A percentile compares a stretch with the other conserved stretches of the same genome.
Evolutionary conservation across 441 rosid species (phyloP).

Genomic region (Populus hybrid): DNA sequence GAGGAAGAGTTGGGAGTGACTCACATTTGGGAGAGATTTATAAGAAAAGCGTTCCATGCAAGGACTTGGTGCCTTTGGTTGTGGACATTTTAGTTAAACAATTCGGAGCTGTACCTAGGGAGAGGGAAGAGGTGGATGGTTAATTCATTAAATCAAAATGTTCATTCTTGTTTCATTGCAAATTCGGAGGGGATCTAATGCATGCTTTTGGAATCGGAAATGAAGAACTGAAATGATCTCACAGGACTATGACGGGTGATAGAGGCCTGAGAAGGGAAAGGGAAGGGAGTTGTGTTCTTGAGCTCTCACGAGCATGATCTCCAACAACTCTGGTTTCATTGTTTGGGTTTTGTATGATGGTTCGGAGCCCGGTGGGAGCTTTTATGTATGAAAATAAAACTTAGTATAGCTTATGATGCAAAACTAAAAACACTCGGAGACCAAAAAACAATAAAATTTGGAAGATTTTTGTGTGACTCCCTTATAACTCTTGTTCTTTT

Average conservation of each 20-base stretch:
- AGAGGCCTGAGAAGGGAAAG: not conserved
- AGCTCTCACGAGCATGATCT: not conserved
- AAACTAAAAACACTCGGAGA: not conserved
- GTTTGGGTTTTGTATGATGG: not conserved
- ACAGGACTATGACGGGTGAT: not conserved
- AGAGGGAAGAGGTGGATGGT: constrained; percentile 76
- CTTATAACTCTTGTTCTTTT: not conserved
- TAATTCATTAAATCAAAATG: constrained; percentile 21
- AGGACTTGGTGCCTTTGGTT: constrained; percentile 76
- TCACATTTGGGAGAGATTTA: constrained; percentile 80
- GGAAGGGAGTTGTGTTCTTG: not conserved
- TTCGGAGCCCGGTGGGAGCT: not conserved
- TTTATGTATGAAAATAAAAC: not conserved
- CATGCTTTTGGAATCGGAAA: constrained; percentile 1
- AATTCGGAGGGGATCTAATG: not conserved
- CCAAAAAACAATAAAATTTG: not conserved
- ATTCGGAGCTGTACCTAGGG: constrained; percentile 83
- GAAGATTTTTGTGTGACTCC: not conserved
- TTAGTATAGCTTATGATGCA: not conserved
- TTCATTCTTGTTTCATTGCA: not conserved
- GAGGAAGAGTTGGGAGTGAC: constrained; percentile 85
- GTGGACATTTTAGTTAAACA: constrained; percentile 65
- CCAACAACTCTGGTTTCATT: not conserved
- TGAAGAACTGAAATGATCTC: not conserved
- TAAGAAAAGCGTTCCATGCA: constrained; percentile 83